Conservation (phyloP, 2,329 filamentous ascomycete genomes). For the Pseudogymnoascus pannorum region DNA sequence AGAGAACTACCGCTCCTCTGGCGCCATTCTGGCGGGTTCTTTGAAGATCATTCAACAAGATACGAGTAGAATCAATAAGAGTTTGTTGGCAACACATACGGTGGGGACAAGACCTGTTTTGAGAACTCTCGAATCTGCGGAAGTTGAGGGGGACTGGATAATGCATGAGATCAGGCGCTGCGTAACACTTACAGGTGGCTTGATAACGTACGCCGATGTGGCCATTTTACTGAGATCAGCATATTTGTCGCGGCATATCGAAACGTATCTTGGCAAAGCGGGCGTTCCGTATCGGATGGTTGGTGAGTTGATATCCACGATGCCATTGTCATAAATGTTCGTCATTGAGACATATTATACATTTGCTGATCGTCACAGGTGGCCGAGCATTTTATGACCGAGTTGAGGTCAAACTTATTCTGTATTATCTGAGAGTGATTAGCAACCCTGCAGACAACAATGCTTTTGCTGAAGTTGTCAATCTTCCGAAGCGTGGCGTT, state of each 20-base stretch:
- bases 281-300: conserved; percentile 91
- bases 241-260: conserved; percentile 74
- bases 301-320: conserved; percentile 37
- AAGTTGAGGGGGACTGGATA: conserved; percentile 79
- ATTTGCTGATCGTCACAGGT: conserved; percentile 28
- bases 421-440: conserved; percentile 84
- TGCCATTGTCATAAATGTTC: neutral
- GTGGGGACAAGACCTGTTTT: conserved; percentile 75
- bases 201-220: conserved; percentile 70
- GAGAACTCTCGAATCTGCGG: conserved; percentile 61
- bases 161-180: conserved; percentile 72
- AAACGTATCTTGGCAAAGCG: conserved; percentile 69
- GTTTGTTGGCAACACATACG: conserved; percentile 70
- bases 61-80: conserved; percentile 68
- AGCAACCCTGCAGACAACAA: conserved; percentile 83
- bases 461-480: conserved; percentile 74
- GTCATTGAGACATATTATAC: conserved; percentile 1
- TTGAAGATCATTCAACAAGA: conserved; percentile 89
- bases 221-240: conserved; percentile 84
- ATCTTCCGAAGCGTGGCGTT: conserved; percentile 72
- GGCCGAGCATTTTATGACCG: conserved; percentile 89
- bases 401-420: conserved; percentile 73
- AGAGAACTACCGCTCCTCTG: conserved; percentile 91
- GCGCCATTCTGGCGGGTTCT: conserved; percentile 71
- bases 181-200: conserved; percentile 61